Conservation (phyloP, 2,329 filamentous ascomycete species). For the Xylaria polymorpha region DNA sequence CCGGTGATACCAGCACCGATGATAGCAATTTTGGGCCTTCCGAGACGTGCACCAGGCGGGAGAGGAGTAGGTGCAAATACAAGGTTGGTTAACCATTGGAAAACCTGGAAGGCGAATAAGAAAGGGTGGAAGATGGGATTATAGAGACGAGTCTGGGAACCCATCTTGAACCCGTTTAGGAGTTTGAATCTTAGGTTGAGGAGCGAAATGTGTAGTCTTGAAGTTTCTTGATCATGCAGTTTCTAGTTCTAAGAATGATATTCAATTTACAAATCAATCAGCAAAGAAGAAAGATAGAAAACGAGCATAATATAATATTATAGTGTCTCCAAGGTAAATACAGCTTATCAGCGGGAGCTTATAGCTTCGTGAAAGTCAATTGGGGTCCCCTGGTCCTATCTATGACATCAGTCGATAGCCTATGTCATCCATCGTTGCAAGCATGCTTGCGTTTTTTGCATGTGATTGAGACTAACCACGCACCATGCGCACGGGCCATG, state of each 20-base stretch:
- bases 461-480: constrained; percentile 10
- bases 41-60: constrained; percentile 64
- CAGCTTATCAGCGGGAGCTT: not conserved
- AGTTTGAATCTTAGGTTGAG: not conserved
- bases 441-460: not conserved
- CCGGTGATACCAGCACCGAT: constrained; percentile 69
- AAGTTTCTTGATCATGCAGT: not conserved
- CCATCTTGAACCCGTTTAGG: constrained; percentile 34
- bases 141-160: constrained; percentile 43
- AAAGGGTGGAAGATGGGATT: constrained; percentile 65
- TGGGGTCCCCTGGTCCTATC: not conserved
- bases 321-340: not conserved
- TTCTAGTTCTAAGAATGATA: not conserved
- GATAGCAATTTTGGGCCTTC: constrained; percentile 73
- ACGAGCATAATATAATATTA: not conserved
- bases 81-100: constrained; percentile 72
- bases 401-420: constrained; percentile 16
- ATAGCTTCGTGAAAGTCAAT: not conserved
- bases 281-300: not conserved
- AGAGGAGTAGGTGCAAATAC: constrained; percentile 78
- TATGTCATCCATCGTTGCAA: constrained; percentile 3
- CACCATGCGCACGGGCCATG: constrained; percentile 5
- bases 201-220: not conserved
- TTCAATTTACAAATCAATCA: not conserved
- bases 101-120: constrained; percentile 70